These are phyloP conservation scores for Flaveria robusta DNA, from an alignment of 129 eudicot genomes.

Conservation along the genomic window DNA sequence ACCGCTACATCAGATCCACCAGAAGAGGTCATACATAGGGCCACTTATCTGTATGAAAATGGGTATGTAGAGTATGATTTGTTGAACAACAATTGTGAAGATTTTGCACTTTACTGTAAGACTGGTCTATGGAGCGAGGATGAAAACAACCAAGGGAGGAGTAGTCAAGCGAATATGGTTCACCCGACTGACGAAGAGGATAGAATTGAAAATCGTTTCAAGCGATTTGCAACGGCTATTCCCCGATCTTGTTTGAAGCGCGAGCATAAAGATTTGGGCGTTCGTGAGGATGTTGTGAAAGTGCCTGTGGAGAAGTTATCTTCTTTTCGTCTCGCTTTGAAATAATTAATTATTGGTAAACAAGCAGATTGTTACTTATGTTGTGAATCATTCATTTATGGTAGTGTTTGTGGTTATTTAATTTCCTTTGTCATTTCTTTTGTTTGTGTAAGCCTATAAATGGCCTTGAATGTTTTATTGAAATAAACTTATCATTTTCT, in stretches of 20 bases:
- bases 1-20: neutral
- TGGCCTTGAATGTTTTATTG: too few relatives aligned
- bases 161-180: constrained; percentile 13
- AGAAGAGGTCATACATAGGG: constrained; percentile 14
- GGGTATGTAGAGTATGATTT: constrained; percentile 5
- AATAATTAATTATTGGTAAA: too few relatives aligned
- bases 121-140: constrained; percentile 1
- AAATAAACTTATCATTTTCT: too few relatives aligned
- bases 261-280: constrained; percentile 5
- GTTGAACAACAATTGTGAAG: constrained; percentile 2
- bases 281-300: constrained; percentile 14
- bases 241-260: neutral
- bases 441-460: too few relatives aligned
- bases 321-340: neutral
- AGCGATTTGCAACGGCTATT: neutral
- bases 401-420: too few relatives aligned
- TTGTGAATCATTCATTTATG: too few relatives aligned
- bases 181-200: neutral
- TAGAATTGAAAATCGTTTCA: neutral
- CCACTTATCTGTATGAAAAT: constrained; percentile 19
- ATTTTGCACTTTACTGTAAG: constrained; percentile 6
- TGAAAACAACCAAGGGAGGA: constrained; percentile 14
- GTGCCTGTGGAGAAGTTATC: constrained; percentile 8
- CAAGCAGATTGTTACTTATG: too few relatives aligned
- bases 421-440: too few relatives aligned